Base-by-base conservation (phyloP, 208 protist species). In the Trypanosoma scelopori region DNA sequence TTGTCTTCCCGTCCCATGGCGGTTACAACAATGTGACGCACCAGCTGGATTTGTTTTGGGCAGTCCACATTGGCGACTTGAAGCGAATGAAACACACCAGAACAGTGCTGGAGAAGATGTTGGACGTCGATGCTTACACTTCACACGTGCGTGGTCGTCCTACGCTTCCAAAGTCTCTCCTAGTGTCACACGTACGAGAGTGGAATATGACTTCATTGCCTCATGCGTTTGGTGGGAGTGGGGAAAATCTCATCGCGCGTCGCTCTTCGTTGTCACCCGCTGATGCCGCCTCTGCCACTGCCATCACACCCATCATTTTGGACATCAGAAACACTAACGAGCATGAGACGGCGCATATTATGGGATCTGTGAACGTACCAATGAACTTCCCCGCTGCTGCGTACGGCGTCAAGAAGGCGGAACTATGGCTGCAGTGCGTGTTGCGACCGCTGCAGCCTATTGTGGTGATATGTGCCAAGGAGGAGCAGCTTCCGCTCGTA, bases 351-450 rank as follows among this genome's bases (percentile, higher is more conserved):
- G 59, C 65, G 50, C 87, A 94, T 67, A 16, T 91, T 0, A 48
- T 69, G 23, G 84, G 81, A 43, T 60, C 82, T 30, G 74, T 91
- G 12, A 84, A 81, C 58, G 67, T 91, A 27, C 84, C 87, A 3
- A 89, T 93, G 84, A 91, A 69, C 47, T 93, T 89, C 55, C 87
- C 87, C 12, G 78, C 74, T n/a, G 64, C 46, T 27, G 74, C 65
- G 1, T 91, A 81, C 58, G 82, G 84, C 12, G 87, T 84, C 3
- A 89, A 88, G 66, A 72, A 79, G 46, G 87, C 84, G 25, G 87
- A 93, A 71, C 65, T 93, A 62, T 93, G 87, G 87, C 76, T 93
- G 28, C 84, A 89, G 62, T 87, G 84, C 47, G 39, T 89, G n/a
- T 63, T 89, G n/a, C 53, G 76, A 13, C 87, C 87, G 1, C 48